Conservation (phyloP, 2,329 filamentous ascomycete species). For the Dryadomyces quercus-mongolicae region DNA sequence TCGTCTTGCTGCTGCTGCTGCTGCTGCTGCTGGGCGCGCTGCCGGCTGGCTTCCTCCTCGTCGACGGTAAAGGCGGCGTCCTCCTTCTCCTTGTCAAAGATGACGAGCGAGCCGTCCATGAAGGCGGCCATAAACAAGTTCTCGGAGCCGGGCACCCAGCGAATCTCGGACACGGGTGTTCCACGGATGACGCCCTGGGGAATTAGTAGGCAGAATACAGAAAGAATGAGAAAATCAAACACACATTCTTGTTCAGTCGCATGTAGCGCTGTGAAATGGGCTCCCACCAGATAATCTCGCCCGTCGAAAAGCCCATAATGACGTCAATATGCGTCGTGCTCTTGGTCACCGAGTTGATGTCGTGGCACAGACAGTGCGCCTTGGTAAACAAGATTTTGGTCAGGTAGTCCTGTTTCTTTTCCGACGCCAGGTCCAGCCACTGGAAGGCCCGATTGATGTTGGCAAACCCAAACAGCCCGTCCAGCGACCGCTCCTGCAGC, state of each 20-base stretch:
- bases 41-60: conserved; percentile 51
- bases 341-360: conserved; percentile 78
- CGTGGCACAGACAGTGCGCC: conserved; percentile 88
- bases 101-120: conserved; percentile 78
- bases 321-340: conserved; percentile 72
- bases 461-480: conserved; percentile 81
- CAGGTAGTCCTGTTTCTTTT: conserved; percentile 72
- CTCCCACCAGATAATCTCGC: conserved; percentile 98
- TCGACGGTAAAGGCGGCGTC: conserved; percentile 70
- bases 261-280: conserved; percentile 93
- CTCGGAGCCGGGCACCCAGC: conserved; percentile 90
- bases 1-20: no score
- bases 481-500: conserved; percentile 62
- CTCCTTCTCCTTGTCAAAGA: conserved; percentile 97
- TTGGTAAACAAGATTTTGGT: conserved; percentile 97
- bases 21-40: conserved; percentile 8
- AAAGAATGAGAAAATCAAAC: conserved; percentile 13
- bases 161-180: conserved; percentile 74
- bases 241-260: conserved; percentile 86
- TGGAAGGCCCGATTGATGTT: conserved; percentile 94
- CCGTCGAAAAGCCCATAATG: conserved; percentile 90
- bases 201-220: conserved; percentile 2
- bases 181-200: conserved; percentile 72
- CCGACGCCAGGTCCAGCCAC: conserved; percentile 81
- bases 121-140: conserved; percentile 86